phyloP scores from a whole-genome alignment of 2,329 filamentous ascomycete species.

The Trichoderma atrobrunneum region DNA sequence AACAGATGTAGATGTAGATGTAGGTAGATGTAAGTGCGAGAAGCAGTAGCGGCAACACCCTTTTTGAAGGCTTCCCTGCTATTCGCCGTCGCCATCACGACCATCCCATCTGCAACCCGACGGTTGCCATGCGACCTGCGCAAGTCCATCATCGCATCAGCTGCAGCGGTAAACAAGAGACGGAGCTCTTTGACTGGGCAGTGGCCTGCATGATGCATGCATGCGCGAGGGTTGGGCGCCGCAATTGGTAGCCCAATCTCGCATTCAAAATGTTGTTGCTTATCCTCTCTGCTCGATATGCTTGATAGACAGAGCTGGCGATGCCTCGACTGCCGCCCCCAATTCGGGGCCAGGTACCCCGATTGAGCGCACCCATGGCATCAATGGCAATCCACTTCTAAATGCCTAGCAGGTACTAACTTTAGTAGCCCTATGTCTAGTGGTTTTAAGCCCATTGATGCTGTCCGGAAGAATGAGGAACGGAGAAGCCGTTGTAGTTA shows the following conservation, averaged over 20 bases:
- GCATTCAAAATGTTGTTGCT: not conserved
- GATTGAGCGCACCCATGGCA: not conserved
- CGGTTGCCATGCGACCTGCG: constrained; percentile 15
- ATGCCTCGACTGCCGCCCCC: not conserved
- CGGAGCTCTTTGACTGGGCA: not conserved
- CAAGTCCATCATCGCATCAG: not conserved
- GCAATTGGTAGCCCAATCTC: not conserved
- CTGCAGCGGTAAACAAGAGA: constrained; percentile 12
- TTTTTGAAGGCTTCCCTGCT: not conserved
- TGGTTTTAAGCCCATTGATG: not conserved
- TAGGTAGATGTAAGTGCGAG: not conserved
- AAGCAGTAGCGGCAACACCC: constrained; percentile 2
- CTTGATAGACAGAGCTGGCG: not conserved
- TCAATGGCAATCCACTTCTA: not conserved
- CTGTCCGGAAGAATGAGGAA: not conserved
- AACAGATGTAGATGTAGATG: not conserved
- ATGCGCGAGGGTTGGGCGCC: not conserved
- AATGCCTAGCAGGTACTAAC: not conserved
- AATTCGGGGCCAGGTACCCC: not conserved
- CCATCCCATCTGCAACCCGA: not conserved
- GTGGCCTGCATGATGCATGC: constrained; percentile 11
- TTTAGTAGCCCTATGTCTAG: not conserved
- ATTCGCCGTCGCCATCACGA: constrained; percentile 12
- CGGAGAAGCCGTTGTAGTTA: not conserved
- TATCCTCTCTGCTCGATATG: not conserved